These are phyloP conservation scores for Cercospora sojina DNA, from an alignment of 2,329 filamentous ascomycete genomes.

Conservation along the genomic window DNA sequence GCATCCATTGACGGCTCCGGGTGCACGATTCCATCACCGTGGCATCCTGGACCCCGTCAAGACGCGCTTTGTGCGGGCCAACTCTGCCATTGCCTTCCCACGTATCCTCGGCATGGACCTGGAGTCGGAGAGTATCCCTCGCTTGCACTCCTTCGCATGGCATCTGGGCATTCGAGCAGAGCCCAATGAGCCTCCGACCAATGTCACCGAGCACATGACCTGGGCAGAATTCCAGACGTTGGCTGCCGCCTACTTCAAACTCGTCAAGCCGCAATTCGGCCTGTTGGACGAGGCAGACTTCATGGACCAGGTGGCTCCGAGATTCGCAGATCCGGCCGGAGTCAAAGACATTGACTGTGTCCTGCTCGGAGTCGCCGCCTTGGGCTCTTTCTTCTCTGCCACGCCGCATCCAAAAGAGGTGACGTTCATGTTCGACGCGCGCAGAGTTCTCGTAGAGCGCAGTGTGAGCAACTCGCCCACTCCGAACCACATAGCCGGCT, in stretches of 20 bases:
- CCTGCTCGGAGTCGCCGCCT: conserved; percentile 55
- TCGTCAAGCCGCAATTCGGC: conserved; percentile 54
- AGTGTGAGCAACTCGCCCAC: conserved; percentile 34
- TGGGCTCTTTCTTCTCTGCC: conserved; percentile 55
- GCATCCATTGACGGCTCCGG: conserved; percentile 38
- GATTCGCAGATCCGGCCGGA: conserved; percentile 31
- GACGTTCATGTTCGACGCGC: conserved; percentile 50
- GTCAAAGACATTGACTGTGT: conserved; percentile 49
- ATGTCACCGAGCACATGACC: conserved; percentile 33
- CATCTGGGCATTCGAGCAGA: conserved; percentile 44
- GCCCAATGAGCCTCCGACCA: conserved; percentile 29
- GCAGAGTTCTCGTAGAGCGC: conserved; percentile 41
- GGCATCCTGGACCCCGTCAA: conserved; percentile 39
- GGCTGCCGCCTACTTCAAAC: conserved; percentile 52
- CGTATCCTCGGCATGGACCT: conserved; percentile 54
- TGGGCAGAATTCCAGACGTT: conserved; percentile 35
- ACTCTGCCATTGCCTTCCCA: conserved; percentile 55
- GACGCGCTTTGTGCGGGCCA: conserved; percentile 39
- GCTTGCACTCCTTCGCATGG: conserved; percentile 57
- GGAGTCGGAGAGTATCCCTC: conserved; percentile 54
- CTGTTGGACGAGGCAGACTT: conserved; percentile 45
- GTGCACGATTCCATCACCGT: conserved; percentile 39
- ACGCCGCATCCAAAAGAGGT: conserved; percentile 46
- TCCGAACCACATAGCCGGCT: conserved; percentile 47
- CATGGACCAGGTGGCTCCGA: conserved; percentile 31